phyloP scores from a whole-genome alignment of 1,284 basidiomycete genomes.

The Cutaneotrichosporon curvatum region DNA sequence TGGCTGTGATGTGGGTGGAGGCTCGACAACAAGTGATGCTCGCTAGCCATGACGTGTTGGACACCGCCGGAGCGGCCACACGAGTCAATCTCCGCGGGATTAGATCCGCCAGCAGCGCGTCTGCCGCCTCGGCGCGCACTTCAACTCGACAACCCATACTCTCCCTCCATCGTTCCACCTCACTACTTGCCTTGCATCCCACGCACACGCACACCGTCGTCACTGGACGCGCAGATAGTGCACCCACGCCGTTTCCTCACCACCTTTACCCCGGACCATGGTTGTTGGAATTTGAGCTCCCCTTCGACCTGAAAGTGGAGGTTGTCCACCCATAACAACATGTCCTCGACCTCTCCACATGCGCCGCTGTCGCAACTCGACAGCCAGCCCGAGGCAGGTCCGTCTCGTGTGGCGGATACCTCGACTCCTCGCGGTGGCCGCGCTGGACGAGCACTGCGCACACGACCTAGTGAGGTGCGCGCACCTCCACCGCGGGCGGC shows the following conservation, averaged over 20 bases:
- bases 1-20: neutral
- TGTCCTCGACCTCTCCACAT: neutral
- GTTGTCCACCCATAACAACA: conserved; percentile 7
- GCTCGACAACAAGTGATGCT: too few relatives aligned
- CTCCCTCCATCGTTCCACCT: conserved; percentile 8
- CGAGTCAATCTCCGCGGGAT: neutral
- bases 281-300: neutral
- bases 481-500: conserved; percentile 2
- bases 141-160: conserved; percentile 3
- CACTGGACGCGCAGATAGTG: neutral
- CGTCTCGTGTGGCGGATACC: too few relatives aligned
- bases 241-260: too few relatives aligned
- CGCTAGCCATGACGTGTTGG: neutral
- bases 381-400: neutral
- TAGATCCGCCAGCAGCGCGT: neutral
- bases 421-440: neutral
- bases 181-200: neutral
- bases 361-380: too few relatives aligned
- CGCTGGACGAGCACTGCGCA: neutral
- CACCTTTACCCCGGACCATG: too few relatives aligned
- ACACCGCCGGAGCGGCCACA: neutral
- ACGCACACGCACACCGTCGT: too few relatives aligned
- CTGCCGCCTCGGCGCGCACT: neutral
- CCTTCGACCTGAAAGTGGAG: conserved; percentile 12
- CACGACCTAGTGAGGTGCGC: conserved; percentile 8